phyloP scores from a whole-genome alignment of 768 basidiomycete genomes.

The Suillus plorans region DNA sequence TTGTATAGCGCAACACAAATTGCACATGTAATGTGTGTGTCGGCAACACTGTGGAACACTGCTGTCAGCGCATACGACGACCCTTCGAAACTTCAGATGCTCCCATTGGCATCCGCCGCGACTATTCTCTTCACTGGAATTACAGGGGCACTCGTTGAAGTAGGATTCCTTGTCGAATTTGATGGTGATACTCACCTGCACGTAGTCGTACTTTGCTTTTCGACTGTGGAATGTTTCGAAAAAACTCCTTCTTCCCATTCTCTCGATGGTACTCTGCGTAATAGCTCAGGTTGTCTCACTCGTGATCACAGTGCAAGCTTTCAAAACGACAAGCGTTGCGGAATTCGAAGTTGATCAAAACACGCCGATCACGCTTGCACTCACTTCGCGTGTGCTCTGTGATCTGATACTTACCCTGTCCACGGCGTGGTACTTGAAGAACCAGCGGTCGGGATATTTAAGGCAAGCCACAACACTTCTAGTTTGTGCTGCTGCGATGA shows the following conservation, averaged over 20 bases:
- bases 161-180: background rate
- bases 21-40: background rate
- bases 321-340: background rate
- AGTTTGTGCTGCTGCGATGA: background rate
- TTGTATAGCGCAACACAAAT: background rate
- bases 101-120: background rate
- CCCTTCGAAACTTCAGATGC: background rate
- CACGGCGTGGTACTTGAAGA: background rate
- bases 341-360: background rate
- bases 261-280: background rate
- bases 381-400: background rate
- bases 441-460: background rate
- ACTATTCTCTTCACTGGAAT: background rate
- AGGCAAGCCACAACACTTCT: background rate
- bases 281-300: background rate
- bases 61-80: background rate
- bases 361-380: background rate
- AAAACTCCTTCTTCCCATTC: background rate
- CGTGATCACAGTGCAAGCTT: background rate
- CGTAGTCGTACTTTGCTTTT: background rate
- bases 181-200: background rate
- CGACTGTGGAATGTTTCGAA: slow-evolving; percentile 3
- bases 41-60: background rate
- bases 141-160: background rate
- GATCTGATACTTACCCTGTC: background rate